Evolutionary conservation across 129 eudicot genomes (phyloP), one percentile per base, ranked within the genome.

Genomic region (Scalesia atractyloides): DNA sequence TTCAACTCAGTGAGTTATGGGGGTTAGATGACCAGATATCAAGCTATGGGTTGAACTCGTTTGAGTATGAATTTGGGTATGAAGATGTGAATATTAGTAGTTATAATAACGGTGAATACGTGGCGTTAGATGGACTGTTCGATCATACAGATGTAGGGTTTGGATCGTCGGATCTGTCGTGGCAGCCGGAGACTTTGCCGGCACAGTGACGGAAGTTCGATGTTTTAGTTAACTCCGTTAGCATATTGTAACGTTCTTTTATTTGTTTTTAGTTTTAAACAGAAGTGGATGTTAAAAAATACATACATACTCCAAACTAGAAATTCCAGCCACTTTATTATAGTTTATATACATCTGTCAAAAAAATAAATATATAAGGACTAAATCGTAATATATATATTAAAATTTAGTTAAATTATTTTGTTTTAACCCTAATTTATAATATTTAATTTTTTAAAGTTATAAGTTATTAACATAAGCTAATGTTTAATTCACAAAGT

Each of bases 101-200:
- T 33, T 16, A 68, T 19, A 34, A 43, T 15, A 37, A 11, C 66
- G 75, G 84, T 26, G 96, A 86, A 72, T 86, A 80, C 78, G 86
- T 83, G 84, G 79, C 94, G 68, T 26, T 88, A 18, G 97, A 92
- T 66, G 97, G 97, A 22, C 43, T 92, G 73, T 88, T 88, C 64
- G 97, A 92, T 81, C 73, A 88, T 75, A 79, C 93, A 64, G 97
- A 91, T 83, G 18, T 80, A 22, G 91, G 83, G 66, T 88, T 88
- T 70, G 93, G 96, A 68, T 77, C 88, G 46, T 60, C 76, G 24
- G 96, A 88, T 64, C 52, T 82, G 70, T 17, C 57, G n/a, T 88
- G 90, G 88, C 72, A 82, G 66, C 79, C 97, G 70, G 92, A 88
- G 68, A 73, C 87, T 15, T 33, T 84, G 54, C 97, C 89, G 62